phyloP scores from a whole-genome alignment of 352 stramenopile genomes.

The Phytophthora boehmeriae region DNA sequence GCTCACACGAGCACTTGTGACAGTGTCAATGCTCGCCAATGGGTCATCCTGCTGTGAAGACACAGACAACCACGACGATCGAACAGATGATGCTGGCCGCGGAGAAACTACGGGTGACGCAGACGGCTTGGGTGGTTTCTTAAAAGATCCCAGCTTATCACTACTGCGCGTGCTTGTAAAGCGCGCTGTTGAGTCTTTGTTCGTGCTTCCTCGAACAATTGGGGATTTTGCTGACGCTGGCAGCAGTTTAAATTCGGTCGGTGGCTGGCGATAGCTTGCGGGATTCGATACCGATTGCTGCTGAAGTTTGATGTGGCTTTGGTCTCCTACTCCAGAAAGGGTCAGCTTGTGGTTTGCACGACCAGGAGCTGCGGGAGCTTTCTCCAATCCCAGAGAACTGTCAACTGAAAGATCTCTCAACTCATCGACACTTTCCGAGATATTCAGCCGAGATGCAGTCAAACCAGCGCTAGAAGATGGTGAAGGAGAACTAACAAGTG shows the following conservation, averaged over 20 bases:
- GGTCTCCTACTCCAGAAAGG: not conserved
- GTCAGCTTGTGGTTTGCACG: constrained; percentile 5
- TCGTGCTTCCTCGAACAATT: constrained; percentile 11
- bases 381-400: constrained; percentile 26
- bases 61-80: constrained; percentile 22
- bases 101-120: constrained; percentile 9
- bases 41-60: constrained; percentile 38
- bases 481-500: not conserved
- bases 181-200: constrained; percentile 17
- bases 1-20: constrained; percentile 46
- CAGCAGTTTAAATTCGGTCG: constrained; percentile 43
- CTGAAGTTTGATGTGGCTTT: constrained; percentile 6
- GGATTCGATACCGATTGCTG: constrained; percentile 12
- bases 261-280: constrained; percentile 24
- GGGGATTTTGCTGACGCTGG: constrained; percentile 33
- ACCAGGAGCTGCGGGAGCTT: constrained; percentile 6
- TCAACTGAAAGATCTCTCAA: constrained; percentile 42
- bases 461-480: not conserved
- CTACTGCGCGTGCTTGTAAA: constrained; percentile 19
- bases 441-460: not conserved
- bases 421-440: constrained; percentile 25
- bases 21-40: constrained; percentile 41
- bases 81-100: constrained; percentile 18
- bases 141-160: constrained; percentile 6
- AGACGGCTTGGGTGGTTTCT: constrained; percentile 14